Evolutionary conservation across 371 early-diverging fungal genomes (phyloP), one percentile per base, ranked within the genome.

Genomic region (Mortierella polycephala): DNA sequence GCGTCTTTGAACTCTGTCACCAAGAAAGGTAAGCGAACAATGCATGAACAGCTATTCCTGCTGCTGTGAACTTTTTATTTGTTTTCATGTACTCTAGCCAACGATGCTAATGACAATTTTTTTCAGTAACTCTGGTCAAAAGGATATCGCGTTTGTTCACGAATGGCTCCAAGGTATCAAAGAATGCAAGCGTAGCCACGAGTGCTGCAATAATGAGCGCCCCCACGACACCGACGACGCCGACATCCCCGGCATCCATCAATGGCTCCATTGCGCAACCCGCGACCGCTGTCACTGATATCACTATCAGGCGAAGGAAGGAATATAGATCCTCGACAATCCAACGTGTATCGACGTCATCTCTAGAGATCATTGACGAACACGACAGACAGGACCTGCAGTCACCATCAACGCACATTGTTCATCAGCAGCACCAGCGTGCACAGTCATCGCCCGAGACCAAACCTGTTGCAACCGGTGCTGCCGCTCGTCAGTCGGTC

Each of bases 131-230:
- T 13, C 8, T 77, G 12, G 68, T 57, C 16, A 77, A 72, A 57
- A 44, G 79, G 46, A 62, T 77, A 57, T 77, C 79, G 12, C 68
- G 57, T 42, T 42, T 77, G 0, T 72, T 76, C 42, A 41, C 60
- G 12, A 47, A 64, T 13, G 53, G 69, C 53, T 64, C 66, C 39
- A 72, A 65, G 37, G 46, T 10, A 37, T 47, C 59, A 13, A 62
- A 64, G 42, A 60, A 53, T 47, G 30, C 30, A 30, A 30, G 30
- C 30, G 30, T 4, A 30, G 4, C 30, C 4, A 30, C 30, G 30
- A 30, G 30, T 30, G 30, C 30, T 30, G 30, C 30, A 30, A 30
- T 30, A 30, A 30, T 30, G 30, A 30, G 30, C 30, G 30, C 30
- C 4, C 30, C 30, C 18, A 23, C 64, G 13, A 14, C 57, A 21